These are phyloP conservation scores for Phytophthora foliorum DNA, from an alignment of 352 stramenopile genomes.

Conservation along the genomic window DNA sequence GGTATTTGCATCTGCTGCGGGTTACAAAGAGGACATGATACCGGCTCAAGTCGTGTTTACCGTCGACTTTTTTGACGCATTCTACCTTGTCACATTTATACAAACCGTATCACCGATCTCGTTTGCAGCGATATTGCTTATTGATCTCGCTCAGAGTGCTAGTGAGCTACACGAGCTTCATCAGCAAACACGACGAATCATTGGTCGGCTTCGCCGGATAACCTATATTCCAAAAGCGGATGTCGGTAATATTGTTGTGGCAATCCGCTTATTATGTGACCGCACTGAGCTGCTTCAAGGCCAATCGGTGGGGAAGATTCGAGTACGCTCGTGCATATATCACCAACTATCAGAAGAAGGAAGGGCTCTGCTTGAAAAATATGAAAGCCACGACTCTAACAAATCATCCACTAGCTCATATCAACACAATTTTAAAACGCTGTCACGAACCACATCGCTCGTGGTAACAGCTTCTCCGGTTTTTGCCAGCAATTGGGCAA, in stretches of 20 bases:
- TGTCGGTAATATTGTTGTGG: not conserved
- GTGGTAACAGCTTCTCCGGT: not conserved
- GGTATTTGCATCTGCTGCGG: constrained; percentile 7
- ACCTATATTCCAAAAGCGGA: not conserved
- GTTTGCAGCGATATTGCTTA: constrained; percentile 2
- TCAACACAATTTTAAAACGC: constrained; percentile 6
- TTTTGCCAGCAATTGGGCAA: not conserved
- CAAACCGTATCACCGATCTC: constrained; percentile 1
- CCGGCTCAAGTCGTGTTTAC: constrained; percentile 29
- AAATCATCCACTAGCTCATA: constrained; percentile 1
- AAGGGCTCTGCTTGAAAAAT: not conserved
- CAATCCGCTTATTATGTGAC: not conserved
- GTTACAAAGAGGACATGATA: constrained; percentile 34
- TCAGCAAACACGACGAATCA: constrained; percentile 8
- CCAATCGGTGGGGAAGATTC: not conserved
- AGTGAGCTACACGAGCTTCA: constrained; percentile 17
- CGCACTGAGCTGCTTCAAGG: not conserved
- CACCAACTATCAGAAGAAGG: constrained; percentile 14
- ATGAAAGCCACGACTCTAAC: not conserved
- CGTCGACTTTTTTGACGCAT: constrained; percentile 29
- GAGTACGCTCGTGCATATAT: constrained; percentile 21
- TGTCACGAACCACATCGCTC: not conserved
- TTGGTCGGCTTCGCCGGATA: not conserved
- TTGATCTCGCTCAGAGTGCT: constrained; percentile 8
- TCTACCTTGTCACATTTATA: constrained; percentile 26